A percentile compares a stretch with the other conserved stretches of the same genome.
phyloP scores from a whole-genome alignment of 495 filamentous ascomycete species.

The Penicillium arizonense region DNA sequence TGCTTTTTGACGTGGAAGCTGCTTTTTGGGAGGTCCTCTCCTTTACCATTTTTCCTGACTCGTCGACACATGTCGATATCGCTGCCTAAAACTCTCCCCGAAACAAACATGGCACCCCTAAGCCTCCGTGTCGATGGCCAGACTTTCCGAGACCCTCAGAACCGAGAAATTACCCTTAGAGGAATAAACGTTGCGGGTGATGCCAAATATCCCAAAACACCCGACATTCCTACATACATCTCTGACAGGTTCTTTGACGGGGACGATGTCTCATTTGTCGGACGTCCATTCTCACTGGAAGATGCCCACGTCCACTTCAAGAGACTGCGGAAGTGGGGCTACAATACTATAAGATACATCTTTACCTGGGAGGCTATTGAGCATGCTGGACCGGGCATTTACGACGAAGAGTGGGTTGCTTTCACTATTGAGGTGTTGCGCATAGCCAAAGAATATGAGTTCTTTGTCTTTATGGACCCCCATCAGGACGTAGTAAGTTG shows the following conservation, averaged over 20 bases:
- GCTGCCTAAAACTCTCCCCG: neutral
- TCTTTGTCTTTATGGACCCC: slow-evolving; percentile 96
- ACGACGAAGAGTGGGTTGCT: slow-evolving; percentile 91
- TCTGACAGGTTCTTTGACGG: slow-evolving; percentile 84
- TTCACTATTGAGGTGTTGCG: slow-evolving; percentile 85
- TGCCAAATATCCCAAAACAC: slow-evolving; percentile 69
- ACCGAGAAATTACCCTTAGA: slow-evolving; percentile 65
- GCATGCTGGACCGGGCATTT: slow-evolving; percentile 85
- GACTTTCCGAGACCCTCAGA: slow-evolving; percentile 69
- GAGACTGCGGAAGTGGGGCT: slow-evolving; percentile 82
- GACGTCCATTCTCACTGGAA: slow-evolving; percentile 75
- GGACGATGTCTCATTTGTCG: slow-evolving; percentile 87
- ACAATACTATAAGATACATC: slow-evolving; percentile 93
- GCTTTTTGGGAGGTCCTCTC: no score
- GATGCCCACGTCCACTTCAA: slow-evolving; percentile 87
- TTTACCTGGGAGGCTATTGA: slow-evolving; percentile 99
- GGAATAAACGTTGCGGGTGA: slow-evolving; percentile 71
- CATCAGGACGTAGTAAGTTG: slow-evolving; percentile 87
- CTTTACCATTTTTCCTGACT: no score
- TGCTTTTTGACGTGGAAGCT: no score
- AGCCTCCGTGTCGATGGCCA: slow-evolving; percentile 77
- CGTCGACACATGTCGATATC: neutral
- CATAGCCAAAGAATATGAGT: slow-evolving; percentile 83
- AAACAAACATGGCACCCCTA: slow-evolving; percentile 34
- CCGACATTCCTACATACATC: slow-evolving; percentile 78